Conservation (phyloP, 192 early-diverging fungal species). For the Backusella tuberculispora region DNA sequence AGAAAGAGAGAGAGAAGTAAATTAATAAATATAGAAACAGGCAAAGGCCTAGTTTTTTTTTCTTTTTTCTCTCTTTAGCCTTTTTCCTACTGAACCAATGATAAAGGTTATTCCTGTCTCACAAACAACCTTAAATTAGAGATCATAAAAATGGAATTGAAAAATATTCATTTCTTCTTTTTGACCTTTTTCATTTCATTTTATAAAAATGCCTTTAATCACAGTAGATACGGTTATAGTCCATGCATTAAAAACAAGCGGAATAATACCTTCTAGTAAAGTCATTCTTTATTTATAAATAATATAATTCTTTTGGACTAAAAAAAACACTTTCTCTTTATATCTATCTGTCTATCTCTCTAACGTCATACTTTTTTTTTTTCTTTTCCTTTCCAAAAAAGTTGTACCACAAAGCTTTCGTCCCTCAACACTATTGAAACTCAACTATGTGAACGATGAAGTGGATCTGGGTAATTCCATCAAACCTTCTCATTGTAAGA, state of each 20-base stretch:
- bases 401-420: background rate
- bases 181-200: background rate
- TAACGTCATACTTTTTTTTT: background rate
- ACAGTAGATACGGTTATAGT: background rate
- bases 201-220: background rate
- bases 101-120: background rate
- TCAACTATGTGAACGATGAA: background rate
- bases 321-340: too few species aligned
- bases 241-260: background rate
- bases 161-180: background rate
- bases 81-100: slow-evolving; percentile 1
- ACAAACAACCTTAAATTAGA: background rate
- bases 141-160: background rate
- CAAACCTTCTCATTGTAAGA: background rate
- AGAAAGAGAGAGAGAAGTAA: slow-evolving; percentile 3
- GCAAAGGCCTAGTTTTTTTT: background rate
- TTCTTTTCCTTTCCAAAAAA: background rate
- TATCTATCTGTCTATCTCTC: too few species aligned
- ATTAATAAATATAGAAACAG: background rate
- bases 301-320: too few species aligned
- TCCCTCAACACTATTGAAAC: slow-evolving; percentile 3
- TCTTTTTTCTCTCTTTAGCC: slow-evolving; percentile 5
- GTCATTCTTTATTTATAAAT: background rate
- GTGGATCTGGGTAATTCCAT: background rate
- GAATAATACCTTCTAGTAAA: background rate